phyloP scores from a whole-genome alignment of 2,329 filamentous ascomycete species.

The Chalaropsis thielavioides region DNA sequence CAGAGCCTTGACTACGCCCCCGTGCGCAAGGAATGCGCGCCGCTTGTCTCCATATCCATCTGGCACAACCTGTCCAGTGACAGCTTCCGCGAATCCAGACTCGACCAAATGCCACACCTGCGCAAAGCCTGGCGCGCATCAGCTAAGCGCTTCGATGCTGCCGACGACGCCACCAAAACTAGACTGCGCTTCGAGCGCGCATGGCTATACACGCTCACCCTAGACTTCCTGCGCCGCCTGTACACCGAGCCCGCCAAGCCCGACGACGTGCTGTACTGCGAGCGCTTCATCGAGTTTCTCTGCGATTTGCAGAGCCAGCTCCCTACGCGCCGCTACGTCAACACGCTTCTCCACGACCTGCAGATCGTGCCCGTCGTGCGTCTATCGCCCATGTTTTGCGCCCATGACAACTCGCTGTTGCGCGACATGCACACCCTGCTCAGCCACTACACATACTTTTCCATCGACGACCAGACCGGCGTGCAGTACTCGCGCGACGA shows the following conservation, averaged over 20 bases:
- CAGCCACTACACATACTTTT: slow-evolving; percentile 73
- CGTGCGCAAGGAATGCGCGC: slow-evolving; percentile 90
- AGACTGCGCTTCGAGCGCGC: slow-evolving; percentile 79
- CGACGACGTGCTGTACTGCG: slow-evolving; percentile 68
- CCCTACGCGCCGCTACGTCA: slow-evolving; percentile 86
- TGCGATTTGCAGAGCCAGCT: slow-evolving; percentile 85
- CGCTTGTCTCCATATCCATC: slow-evolving; percentile 82
- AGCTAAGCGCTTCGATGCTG: slow-evolving; percentile 71
- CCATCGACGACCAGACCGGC: slow-evolving; percentile 82
- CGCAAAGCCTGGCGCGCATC: slow-evolving; percentile 85
- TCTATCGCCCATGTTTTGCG: slow-evolving; percentile 63
- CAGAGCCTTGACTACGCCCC: slow-evolving; percentile 81
- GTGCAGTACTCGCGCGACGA: slow-evolving; percentile 56
- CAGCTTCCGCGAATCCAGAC: slow-evolving; percentile 52
- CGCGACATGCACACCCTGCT: slow-evolving; percentile 71
- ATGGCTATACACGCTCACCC: slow-evolving; percentile 75
- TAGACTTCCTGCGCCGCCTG: slow-evolving; percentile 67
- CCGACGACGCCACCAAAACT: slow-evolving; percentile 64
- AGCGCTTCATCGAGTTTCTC: slow-evolving; percentile 83
- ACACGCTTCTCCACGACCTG: slow-evolving; percentile 71
- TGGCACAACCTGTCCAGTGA: slow-evolving; percentile 89
- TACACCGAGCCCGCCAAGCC: slow-evolving; percentile 40
- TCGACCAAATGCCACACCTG: slow-evolving; percentile 60
- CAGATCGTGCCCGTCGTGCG: slow-evolving; percentile 66
- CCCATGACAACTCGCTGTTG: slow-evolving; percentile 60